Base-by-base conservation (phyloP, 1,139 yeast genomes). In the Magnusiomyces magnusii region DNA sequence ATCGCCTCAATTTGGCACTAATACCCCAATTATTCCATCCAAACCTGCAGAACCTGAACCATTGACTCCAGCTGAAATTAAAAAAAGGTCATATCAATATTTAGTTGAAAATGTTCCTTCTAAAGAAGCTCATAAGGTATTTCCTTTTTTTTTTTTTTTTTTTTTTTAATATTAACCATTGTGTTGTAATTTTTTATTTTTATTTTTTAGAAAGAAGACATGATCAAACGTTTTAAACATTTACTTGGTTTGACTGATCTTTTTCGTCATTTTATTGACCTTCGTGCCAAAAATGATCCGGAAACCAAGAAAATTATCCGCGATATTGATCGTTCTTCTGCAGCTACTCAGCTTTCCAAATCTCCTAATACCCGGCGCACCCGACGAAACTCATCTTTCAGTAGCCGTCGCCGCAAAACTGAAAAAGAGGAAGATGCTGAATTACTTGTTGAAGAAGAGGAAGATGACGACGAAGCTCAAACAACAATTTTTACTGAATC, bases 341-440 rank as follows among this genome's bases (percentile, higher is more conserved):
- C 49, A 25, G n/a, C 36, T 13, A n/a, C 36, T 13, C 50, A 42
- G 25, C 13, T 47, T 10, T 27, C 56, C 5, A 47, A 39, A 10
- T 19, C 39, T 9, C 28, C 27, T 19, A 56, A 53, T 55, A 56
- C 71, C 63, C 63, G 70, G 60, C 9, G 27, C 49, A 19, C 19
- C 7, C 54, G 54, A 17, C 28, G 31, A 5, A 10, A n/a, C n/a
- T 53, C 55, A 24, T 27, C 42, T 2, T 62, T 65, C 63, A 71
- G 61, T 36, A 65, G 64, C 27, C 64, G 73, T 24, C 66, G 69
- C 21, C 65, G 74, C 23, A 71, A 71, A 66, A 71, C 73, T 31
- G 77, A 69, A 71, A 85, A 88, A 70, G 97, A 93, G 70, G 98
- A 93, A 71, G 98, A 92, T 71, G 95, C 90, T 0, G 97, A 91